Evolutionary conservation across 352 stramenopile genomes (phyloP).

Genomic region (Pythium oligandrum): DNA sequence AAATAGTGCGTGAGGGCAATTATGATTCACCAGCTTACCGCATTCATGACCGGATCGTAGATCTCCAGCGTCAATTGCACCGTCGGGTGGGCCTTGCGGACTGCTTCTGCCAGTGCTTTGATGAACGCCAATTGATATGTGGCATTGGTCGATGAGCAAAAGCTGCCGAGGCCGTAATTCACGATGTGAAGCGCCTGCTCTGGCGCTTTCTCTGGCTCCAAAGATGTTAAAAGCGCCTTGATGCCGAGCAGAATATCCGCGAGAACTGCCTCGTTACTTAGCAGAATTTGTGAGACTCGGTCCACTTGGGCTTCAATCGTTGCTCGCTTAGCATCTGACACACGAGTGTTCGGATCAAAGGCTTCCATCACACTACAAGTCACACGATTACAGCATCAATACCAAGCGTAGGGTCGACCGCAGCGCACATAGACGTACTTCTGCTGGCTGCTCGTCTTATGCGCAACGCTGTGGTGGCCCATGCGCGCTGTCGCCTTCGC

Average conservation of each 20-base stretch:
- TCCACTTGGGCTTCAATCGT: no score
- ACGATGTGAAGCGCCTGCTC: conserved; percentile 29
- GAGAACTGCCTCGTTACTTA: conserved; percentile 4
- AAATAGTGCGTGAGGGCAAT: background rate
- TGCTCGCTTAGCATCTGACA: no score
- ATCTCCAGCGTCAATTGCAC: conserved; percentile 28
- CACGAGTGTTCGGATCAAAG: no score
- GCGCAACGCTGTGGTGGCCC: background rate
- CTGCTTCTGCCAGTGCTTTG: conserved; percentile 29
- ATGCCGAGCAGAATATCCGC: conserved; percentile 22
- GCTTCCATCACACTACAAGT: no score
- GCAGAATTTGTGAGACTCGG: no score
- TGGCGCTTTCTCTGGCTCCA: conserved; percentile 1
- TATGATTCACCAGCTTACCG: conserved; percentile 21
- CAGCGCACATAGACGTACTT: no score
- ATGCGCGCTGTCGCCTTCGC: background rate
- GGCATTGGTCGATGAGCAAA: conserved; percentile 68
- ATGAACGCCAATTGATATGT: conserved; percentile 70
- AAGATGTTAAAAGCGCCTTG: no score
- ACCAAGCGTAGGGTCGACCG: no score
- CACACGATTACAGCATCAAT: no score
- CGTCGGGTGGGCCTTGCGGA: conserved; percentile 9
- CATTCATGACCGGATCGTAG: conserved; percentile 79
- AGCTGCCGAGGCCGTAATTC: conserved; percentile 73
- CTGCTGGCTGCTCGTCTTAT: background rate